Evolutionary conservation across 331 rosid species (phyloP), one percentile per base, ranked within the genome.

Genomic region (Rosa hybrid): DNA sequence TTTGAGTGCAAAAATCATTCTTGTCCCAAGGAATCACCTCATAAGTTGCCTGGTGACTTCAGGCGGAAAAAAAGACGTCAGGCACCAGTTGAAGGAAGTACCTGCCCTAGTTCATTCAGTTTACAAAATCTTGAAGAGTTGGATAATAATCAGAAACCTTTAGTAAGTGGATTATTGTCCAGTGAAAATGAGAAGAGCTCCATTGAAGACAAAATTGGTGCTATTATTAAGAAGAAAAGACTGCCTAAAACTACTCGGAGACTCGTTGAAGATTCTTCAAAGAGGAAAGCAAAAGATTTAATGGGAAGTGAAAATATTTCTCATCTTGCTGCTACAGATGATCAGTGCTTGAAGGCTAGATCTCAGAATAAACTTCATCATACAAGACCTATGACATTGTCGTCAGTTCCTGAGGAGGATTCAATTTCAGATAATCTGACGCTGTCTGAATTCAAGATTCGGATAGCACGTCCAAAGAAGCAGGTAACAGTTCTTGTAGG

Each of bases 171-270:
- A 65, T 68, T 86, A 76, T 72, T 87, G 71, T 78, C 89, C 54
- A 68, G 68, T 70, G 84, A 85, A 83, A 82, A 80, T 80, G 90
- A 77, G 80, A 90, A 80, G 74, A 80, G 80, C 57, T 74, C 86
- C 72, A 75, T 65, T 75, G 92, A 87, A 71, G 83, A 84, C 72
- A 86, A 81, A 76, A 78, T 76, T 86, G 83, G 78, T 74, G 85
- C 82, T 68, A 44, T 75, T 82, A 34, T 78, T 71, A 89, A 86
- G 81, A 92, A 87, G 88, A 93, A 87, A 88, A 93, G 97, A 81
- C 81, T 75, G 83, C 97, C 97, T 18, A 93, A 91, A 88, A 94
- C 90, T 77, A 92, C 98, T 53, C 86, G 74, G 86, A 88, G 92
- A 87, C 92, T 81, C 87, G 87, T 93, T 77, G 97, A 95, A 85